Base-by-base conservation (phyloP, 1,284 basidiomycete genomes). In the Golubevia pallescens region DNA sequence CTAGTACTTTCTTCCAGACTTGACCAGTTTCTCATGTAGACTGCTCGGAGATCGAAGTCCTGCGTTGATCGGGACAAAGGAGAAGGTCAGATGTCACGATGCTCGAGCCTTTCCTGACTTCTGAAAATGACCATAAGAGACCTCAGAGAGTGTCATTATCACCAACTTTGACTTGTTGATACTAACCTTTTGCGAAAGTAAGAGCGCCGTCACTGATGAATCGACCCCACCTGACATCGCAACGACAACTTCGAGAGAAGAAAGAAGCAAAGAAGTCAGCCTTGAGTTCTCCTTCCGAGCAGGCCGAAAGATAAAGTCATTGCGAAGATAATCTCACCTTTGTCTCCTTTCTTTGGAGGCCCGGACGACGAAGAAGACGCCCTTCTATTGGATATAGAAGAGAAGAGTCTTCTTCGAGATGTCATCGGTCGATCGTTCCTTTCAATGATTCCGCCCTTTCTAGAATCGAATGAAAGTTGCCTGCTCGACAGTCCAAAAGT, bases 211-310 rank as follows among this genome's bases (percentile, higher is more conserved):
- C 10, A 84, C 80, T 10, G 72, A 94, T 1, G 95, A 97, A 86
- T 98, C 95, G 2, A 98, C 95, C 0, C 96, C 96, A 48, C 96
- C 96, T 0, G 94, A 97, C 92, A 97, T 94, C 32, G 93, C 94
- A 1, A 97, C 90, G 0, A 93, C 90, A 57, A 97, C 93, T 94
- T 75, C 20, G 1, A 58, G 7, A 38, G 19, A 28, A 14, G 10
- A 8, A 34, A 21, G 21, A 58, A 23, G 20, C 32, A 61, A 61
- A 42, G 5, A 58, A 65, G 28, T 48, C 19, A 13, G n/a, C 4
- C 3, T 1, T 21, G 3, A n/a, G 5, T 24, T n/a, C 42, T 13
- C 65, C 23, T 52, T 21, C 16, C 7, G n/a, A 65, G 62, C 34
- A 14, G 6, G n/a, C 55, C 54, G 6, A 8, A 13, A 21, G 4